Base-by-base conservation (phyloP, 768 basidiomycete genomes). In the Russula sp. region DNA sequence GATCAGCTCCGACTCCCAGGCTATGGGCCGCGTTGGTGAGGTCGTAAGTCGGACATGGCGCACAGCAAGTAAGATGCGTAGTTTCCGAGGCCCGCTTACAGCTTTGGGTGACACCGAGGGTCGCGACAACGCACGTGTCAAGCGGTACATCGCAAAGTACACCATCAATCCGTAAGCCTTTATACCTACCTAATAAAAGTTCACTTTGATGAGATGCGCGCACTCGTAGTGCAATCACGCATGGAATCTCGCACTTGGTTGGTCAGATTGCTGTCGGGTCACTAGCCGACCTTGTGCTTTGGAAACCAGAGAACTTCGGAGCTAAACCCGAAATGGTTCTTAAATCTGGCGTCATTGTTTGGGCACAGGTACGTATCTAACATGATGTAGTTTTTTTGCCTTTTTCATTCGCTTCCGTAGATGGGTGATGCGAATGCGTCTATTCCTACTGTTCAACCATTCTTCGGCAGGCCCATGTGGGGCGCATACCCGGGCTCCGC, bases 381-480 rank as follows among this genome's bases (percentile, higher is more conserved):
- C 22, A 26, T 55, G 50, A 36, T 24, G n/a, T 57, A 61, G 55
- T 11, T 20, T 24, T n/a, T 24, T 40, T 60, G 14, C 44, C 5
- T 22, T 34, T 34, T 60, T 65, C 8, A 70, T 32, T 38, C 60
- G 5, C 44, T 49, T 42, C 67, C 36, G 34, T 69, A 95, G 90
- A 90, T 99, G 87, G 97, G 97, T 20, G 97, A 99, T 51, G 90
- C 96, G 0, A 98, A 98, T 74, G 97, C 83, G 1, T 95, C 94
- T 9, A 98, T 99, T 67, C 94, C 97, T 14, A 91, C 92, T 2
- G 92, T 99, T 0, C 94, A 98, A 73, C 97, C 97, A 0, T 83
- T 87, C 72, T 84, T 84, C 66, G 84, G 86, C 10, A 84, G 88
- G 50, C 93, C 92, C 1, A 98, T 98, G 97, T 99, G 95, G 94